Percentiles rank a stretch among this genome's conserved stretches.
phyloP scores from a whole-genome alignment of 495 filamentous ascomycete genomes.

The Delitschia confertaspora region DNA sequence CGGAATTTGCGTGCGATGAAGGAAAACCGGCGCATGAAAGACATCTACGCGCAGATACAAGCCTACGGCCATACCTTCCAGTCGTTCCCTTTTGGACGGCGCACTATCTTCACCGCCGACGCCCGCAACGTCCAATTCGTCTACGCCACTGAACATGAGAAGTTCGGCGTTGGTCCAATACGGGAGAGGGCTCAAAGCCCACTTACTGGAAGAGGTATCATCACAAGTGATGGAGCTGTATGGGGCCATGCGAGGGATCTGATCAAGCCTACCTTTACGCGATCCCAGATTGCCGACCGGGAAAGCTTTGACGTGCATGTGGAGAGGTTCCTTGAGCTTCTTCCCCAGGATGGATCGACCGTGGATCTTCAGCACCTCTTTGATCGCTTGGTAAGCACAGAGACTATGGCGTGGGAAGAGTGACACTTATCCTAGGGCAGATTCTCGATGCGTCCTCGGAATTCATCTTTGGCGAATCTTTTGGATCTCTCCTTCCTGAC shows the following conservation, averaged over 20 bases:
- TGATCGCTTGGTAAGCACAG: slow-evolving; percentile 53
- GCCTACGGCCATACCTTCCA: slow-evolving; percentile 1
- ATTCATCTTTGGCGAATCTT: background rate
- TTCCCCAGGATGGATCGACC: slow-evolving; percentile 30
- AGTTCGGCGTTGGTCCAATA: slow-evolving; percentile 4
- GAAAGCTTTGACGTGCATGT: slow-evolving; percentile 45
- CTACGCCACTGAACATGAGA: background rate
- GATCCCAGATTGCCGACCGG: slow-evolving; percentile 40
- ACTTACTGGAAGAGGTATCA: slow-evolving; percentile 2
- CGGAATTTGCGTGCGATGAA: background rate
- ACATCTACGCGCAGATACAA: background rate
- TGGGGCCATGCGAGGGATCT: slow-evolving; percentile 37
- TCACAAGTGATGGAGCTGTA: slow-evolving; percentile 1
- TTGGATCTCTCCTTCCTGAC: background rate
- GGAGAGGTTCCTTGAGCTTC: slow-evolving; percentile 21
- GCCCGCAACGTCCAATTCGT: slow-evolving; percentile 2
- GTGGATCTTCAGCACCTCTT: slow-evolving; percentile 66
- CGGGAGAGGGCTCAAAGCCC: background rate
- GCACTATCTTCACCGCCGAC: background rate
- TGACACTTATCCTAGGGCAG: too few relatives aligned
- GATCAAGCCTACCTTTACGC: slow-evolving; percentile 46
- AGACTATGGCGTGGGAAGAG: too few relatives aligned
- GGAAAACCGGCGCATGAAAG: background rate
- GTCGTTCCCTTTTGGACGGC: slow-evolving; percentile 4
- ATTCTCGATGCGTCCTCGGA: background rate